A percentile compares a stretch with the other conserved stretches of the same genome.
Conservation (phyloP, 768 basidiomycete genomes). For the Panus rudis region DNA sequence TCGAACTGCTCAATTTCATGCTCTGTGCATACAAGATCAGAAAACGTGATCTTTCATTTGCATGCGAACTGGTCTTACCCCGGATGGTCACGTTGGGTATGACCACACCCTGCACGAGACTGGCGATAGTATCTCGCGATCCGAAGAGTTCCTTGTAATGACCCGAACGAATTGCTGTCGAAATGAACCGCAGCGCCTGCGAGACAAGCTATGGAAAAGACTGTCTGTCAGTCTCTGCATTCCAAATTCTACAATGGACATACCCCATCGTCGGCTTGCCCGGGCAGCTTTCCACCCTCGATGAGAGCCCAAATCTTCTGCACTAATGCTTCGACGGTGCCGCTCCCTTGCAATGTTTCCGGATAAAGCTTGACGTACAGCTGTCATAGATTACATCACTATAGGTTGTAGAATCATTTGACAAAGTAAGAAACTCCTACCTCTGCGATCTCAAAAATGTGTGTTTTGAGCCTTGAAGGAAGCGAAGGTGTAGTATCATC, state of each 20-base stretch:
- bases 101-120: slow-evolving; percentile 83
- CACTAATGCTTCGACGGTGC: slow-evolving; percentile 68
- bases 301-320: slow-evolving; percentile 87
- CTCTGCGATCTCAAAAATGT: slow-evolving; percentile 87
- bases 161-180: slow-evolving; percentile 85
- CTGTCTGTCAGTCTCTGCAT: not conserved
- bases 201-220: slow-evolving; percentile 61
- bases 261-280: slow-evolving; percentile 69
- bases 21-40: slow-evolving; percentile 29
- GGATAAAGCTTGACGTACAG: slow-evolving; percentile 80
- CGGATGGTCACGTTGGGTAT: slow-evolving; percentile 89
- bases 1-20: slow-evolving; percentile 95
- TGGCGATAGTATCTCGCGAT: slow-evolving; percentile 69
- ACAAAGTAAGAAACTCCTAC: slow-evolving; percentile 30
- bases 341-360: slow-evolving; percentile 60
- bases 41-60: not conserved
- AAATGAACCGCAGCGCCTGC: slow-evolving; percentile 85
- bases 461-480: slow-evolving; percentile 85
- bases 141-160: slow-evolving; percentile 79
- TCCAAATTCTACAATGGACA: slow-evolving; percentile 15
- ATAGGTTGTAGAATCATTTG: not conserved
- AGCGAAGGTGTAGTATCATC: slow-evolving; percentile 81
- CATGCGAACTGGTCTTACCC: slow-evolving; percentile 28
- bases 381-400: slow-evolving; percentile 26
- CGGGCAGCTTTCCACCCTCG: slow-evolving; percentile 61